Conservation (phyloP, 2,329 filamentous ascomycete genomes). For the Clonostachys byssicola region DNA sequence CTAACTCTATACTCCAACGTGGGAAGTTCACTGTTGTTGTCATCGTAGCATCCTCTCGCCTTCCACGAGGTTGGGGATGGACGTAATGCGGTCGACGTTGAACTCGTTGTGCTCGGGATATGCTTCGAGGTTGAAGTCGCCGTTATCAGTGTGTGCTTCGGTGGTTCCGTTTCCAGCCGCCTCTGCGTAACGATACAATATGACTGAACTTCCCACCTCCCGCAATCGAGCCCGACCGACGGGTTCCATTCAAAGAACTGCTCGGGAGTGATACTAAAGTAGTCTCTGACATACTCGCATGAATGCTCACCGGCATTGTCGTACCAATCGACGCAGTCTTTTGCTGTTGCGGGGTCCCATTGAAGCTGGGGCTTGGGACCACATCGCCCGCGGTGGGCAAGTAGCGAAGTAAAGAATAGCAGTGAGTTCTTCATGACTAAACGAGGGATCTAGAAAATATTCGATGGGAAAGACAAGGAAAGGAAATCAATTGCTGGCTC, state of each 20-base stretch:
- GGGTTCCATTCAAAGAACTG: conserved; percentile 9
- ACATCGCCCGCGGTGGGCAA: too few relatives aligned
- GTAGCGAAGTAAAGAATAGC: too few relatives aligned
- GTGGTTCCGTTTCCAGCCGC: conserved; percentile 1
- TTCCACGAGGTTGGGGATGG: conserved; percentile 11
- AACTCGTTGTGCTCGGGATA: neutral
- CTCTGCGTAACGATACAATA: conserved; percentile 9
- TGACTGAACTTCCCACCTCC: conserved; percentile 5
- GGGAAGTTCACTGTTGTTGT: conserved; percentile 16
- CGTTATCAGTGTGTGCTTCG: conserved; percentile 2
- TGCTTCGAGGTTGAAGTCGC: conserved; percentile 1
- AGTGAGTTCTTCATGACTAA: too few relatives aligned
- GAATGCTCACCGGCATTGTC: conserved; percentile 1
- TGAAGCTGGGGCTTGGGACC: neutral
- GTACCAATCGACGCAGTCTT: conserved; percentile 5
- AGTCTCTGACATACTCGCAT: conserved; percentile 5
- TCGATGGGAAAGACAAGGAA: too few relatives aligned
- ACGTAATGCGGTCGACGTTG: neutral
- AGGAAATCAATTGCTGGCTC: too few relatives aligned
- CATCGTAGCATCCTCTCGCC: conserved; percentile 30
- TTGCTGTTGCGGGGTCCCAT: conserved; percentile 4
- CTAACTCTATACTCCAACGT: conserved; percentile 21
- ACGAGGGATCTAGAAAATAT: too few relatives aligned
- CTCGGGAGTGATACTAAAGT: conserved; percentile 4
- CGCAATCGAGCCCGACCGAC: conserved; percentile 9